Conservation (phyloP, 2,329 filamentous ascomycete species). For the Xylaria sp. region DNA sequence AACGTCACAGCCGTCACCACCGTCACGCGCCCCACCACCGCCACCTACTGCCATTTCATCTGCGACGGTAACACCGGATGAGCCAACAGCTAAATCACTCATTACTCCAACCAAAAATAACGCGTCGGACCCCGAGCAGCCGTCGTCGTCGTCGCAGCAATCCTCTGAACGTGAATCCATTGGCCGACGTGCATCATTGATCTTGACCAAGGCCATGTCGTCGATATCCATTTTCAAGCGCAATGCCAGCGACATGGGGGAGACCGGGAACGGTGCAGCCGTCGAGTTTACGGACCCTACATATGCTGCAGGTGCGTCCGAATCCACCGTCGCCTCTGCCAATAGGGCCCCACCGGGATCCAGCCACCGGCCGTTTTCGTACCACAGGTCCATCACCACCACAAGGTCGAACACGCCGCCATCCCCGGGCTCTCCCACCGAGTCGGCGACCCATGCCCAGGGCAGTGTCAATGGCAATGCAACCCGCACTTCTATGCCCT, state of each 20-base stretch:
- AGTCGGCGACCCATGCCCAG: constrained; percentile 25
- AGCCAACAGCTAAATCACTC: constrained; percentile 12
- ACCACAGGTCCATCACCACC: constrained; percentile 33
- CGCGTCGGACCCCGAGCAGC: constrained; percentile 20
- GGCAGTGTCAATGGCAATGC: constrained; percentile 28
- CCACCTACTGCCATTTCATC: constrained; percentile 9
- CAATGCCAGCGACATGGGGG: constrained; percentile 32
- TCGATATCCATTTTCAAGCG: constrained; percentile 31
- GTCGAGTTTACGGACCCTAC: constrained; percentile 30
- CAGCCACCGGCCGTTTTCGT: constrained; percentile 38
- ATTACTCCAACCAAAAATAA: constrained; percentile 8
- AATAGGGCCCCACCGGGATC: constrained; percentile 25
- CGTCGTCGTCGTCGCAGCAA: constrained; percentile 12
- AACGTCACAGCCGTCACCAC: constrained; percentile 7
- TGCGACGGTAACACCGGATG: constrained; percentile 10
- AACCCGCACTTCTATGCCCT: constrained; percentile 39
- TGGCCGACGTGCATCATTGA: constrained; percentile 30
- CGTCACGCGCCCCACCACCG: constrained; percentile 10
- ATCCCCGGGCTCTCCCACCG: constrained; percentile 38
- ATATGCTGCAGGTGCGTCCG: constrained; percentile 28
- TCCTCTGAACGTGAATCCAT: constrained; percentile 3
- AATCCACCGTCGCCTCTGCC: constrained; percentile 28
- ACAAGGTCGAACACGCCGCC: constrained; percentile 39
- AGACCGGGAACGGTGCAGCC: constrained; percentile 25
- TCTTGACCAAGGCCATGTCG: constrained; percentile 32